Evolutionary conservation across 257 asterid genomes (phyloP), one percentile per base, ranked within the genome.

Genomic region (Marsdenia floribunda): DNA sequence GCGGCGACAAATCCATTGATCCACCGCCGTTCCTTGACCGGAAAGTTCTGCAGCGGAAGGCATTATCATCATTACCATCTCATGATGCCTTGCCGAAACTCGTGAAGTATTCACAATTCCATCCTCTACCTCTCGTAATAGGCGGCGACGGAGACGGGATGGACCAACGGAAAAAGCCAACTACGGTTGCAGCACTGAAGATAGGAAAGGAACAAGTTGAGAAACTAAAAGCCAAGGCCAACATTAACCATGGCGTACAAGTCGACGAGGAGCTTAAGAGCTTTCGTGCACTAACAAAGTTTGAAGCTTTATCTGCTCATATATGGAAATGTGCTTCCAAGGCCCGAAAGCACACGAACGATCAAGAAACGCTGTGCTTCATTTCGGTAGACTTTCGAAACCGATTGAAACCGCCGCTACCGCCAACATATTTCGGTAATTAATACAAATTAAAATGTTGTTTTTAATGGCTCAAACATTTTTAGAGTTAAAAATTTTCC

Each of bases 281-380:
- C 9, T 1, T 42, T 42, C 72, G 69, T 19, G 22, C 42, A 4
- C 75, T 49, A 11, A 70, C 50, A 46, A 54, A 80, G 1, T 83
- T 76, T 24, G 84, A 80, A 33, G 73, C 73, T 0, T 21, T 83
- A 13, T 72, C 74, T 14, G 86, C 79, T 3, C 82, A 83, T 49
- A 19, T 83, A n/a, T 83, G 84, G 84, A 71, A 76, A 68, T 74
- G 78, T 9, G 66, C 64, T 29, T 70, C 76, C 60, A 74, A 71
- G 73, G 84, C 80, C 3, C 80, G 82, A 1, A 40, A 37, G 29
- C 78, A 55, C 16, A 33, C 11, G 0, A 53, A 26, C 1, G 80
- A 77, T 24, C 86, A 83, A 61, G 79, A 52, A 29, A 77, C 86
- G 0, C 72, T 64, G 5, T 18, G 73, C 3, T 68, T 60, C 16